phyloP scores from a whole-genome alignment of 1,284 basidiomycete species.

The Meira nashicola region DNA sequence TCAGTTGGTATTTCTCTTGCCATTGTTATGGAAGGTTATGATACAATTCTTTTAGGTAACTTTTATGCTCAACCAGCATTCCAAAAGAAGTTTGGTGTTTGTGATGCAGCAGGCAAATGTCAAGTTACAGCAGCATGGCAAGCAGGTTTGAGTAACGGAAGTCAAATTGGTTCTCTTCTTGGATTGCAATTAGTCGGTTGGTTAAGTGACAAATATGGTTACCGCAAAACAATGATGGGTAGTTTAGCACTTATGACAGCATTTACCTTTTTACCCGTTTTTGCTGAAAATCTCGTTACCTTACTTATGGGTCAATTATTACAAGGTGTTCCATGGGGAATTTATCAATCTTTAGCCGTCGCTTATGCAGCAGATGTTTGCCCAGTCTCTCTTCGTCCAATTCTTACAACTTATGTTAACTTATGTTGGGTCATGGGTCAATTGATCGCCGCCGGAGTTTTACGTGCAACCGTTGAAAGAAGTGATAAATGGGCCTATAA shows the following conservation, averaged over 20 bases:
- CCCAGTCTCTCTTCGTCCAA: conserved; percentile 56
- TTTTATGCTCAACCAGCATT: conserved; percentile 55
- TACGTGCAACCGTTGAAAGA: conserved; percentile 49
- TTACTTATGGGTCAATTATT: conserved; percentile 54
- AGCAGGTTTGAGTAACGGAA: conserved; percentile 46
- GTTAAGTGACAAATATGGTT: conserved; percentile 55
- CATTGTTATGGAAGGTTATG: conserved; percentile 57
- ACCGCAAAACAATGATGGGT: conserved; percentile 51
- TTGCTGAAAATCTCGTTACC: conserved; percentile 53
- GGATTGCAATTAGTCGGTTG: conserved; percentile 54
- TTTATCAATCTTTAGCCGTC: conserved; percentile 56
- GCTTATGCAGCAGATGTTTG: conserved; percentile 58
- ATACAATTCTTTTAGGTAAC: conserved; percentile 45
- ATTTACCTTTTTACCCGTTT: conserved; percentile 54
- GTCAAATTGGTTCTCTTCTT: conserved; percentile 46
- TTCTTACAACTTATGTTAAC: conserved; percentile 57
- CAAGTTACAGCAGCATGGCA: conserved; percentile 57
- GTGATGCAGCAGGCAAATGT: conserved; percentile 46
- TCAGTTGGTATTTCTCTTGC: conserved; percentile 55
- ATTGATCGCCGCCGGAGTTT: conserved; percentile 55
- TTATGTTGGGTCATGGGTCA: conserved; percentile 57
- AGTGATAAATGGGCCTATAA: conserved; percentile 51
- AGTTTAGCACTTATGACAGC: conserved; percentile 47
- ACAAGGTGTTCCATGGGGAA: conserved; percentile 56
- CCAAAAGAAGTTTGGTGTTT: conserved; percentile 43